Evolutionary conservation across 225 moss, liverwort and hornwort genomes (phyloP).

Genomic region (Pleurozium schreberi): DNA sequence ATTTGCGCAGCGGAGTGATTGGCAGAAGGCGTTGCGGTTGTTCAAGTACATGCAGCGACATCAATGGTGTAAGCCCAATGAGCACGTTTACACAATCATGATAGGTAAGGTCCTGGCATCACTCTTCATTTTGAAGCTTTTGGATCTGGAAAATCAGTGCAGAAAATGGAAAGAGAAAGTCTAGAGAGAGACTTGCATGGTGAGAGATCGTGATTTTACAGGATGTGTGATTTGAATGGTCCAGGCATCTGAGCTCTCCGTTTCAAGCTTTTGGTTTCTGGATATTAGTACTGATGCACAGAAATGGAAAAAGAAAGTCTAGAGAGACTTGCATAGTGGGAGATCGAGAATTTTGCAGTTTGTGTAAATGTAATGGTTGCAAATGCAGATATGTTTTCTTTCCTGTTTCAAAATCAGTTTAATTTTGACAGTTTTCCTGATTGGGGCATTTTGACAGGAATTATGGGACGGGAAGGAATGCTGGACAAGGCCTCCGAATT

Average conservation of each 20-base stretch:
- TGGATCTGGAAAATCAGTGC: background rate
- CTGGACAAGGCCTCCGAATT: slow-evolving; percentile 87
- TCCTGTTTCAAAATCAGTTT: background rate
- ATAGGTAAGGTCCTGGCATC: slow-evolving; percentile 26
- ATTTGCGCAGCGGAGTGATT: slow-evolving; percentile 93
- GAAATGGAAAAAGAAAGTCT: background rate
- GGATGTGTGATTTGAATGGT: background rate
- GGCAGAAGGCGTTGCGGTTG: slow-evolving; percentile 72
- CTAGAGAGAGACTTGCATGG: background rate
- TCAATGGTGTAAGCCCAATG: slow-evolving; percentile 98
- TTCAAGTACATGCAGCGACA: slow-evolving; percentile 99
- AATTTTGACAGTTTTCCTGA: background rate
- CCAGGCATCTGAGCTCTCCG: background rate
- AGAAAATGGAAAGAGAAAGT: background rate
- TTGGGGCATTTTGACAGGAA: slow-evolving; percentile 22
- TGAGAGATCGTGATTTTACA: too few relatives aligned
- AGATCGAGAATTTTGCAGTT: background rate
- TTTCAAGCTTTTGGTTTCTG: background rate
- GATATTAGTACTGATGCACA: background rate
- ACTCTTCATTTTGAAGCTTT: background rate
- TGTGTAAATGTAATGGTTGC: background rate
- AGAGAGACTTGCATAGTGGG: background rate
- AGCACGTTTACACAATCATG: slow-evolving; percentile 98
- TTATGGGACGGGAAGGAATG: slow-evolving; percentile 96
- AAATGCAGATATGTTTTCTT: background rate